Evolutionary conservation across 2,329 filamentous ascomycete genomes (phyloP), one percentile per base, ranked within the genome.

Genomic region (Lachnellula occidentalis): DNA sequence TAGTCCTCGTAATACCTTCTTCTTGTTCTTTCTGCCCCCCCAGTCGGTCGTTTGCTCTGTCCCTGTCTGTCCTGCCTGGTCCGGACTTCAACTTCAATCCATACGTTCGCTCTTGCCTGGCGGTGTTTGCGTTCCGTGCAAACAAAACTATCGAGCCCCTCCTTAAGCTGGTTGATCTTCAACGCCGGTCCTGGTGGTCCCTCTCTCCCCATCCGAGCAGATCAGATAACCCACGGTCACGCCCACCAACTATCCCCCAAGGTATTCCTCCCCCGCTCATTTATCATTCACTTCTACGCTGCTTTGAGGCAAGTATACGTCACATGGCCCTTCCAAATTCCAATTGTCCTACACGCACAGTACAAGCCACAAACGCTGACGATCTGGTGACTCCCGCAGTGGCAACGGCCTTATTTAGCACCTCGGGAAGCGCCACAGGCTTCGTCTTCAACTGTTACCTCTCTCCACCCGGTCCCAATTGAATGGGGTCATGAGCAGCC

Each of bases 401-500:
- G 65, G 63, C 63, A 63, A 58, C 64, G 53, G 45, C 42, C 42
- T 39, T 15, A 19, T 39, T n/a, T 19, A 6, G 15, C 34, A 12
- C 34, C 21, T 24, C 21, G 43, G 51, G 60, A 62, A 61, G 58
- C 59, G 48, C 24, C 53, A 53, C 51, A 48, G 51, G 58, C 60
- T 62, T 61, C 58, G 56, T 46, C 37, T 53, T 55, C 53, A 37
- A 47, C 49, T 53, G 17, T 47, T 14, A 53, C 22, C 57, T 12
- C 54, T 45, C 45, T 51, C 56, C 53, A 56, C 57, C 56, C 54
- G 17, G 55, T 60, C 54, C 53, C 51, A 53, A 58, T 61, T 53
- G 58, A 60, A 62, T 56, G 60, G 61, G 64, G 27, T 60, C 58
- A 67, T 66, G 65, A 65, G 56, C 62, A 57, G 53, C 64, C 53